Conservation (phyloP, 108 stramenopile genomes). For the Nitzschia inconspicua region DNA sequence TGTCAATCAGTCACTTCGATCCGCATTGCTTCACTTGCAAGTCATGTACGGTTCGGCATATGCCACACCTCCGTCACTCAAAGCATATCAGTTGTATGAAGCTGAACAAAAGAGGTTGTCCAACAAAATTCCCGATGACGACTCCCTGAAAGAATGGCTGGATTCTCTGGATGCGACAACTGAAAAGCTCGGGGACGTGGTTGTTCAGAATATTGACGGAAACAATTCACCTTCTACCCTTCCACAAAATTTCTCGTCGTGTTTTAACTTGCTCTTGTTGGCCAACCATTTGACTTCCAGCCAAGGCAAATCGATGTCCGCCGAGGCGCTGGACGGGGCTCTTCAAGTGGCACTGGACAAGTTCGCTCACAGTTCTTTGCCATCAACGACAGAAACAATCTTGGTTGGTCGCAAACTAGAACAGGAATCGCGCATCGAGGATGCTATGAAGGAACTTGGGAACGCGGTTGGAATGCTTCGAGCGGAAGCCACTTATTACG, state of each 20-base stretch:
- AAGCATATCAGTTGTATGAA: background rate
- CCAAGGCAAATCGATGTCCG: background rate
- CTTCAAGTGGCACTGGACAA: background rate
- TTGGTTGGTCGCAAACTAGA: background rate
- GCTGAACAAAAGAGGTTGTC: background rate
- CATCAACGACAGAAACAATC: background rate
- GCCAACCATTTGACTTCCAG: background rate
- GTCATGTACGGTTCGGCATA: constrained; percentile 7
- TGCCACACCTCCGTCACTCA: background rate
- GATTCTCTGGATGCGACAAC: background rate
- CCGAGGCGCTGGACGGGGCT: background rate
- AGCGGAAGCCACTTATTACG: no score
- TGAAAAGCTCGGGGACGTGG: background rate
- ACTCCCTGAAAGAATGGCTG: background rate
- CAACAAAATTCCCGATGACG: background rate
- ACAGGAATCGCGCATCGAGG: constrained; percentile 1
- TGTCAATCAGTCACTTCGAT: constrained; percentile 9
- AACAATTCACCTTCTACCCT: background rate
- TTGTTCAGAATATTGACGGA: background rate
- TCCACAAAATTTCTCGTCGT: background rate
- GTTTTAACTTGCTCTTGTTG: background rate
- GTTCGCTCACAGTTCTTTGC: background rate
- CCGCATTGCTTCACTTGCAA: constrained; percentile 10
- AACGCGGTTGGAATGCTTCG: constrained; percentile 8
- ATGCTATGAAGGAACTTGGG: background rate